Base-by-base conservation (phyloP, 2,329 filamentous ascomycete genomes). In the Tolypocladium cylindrosporum region DNA sequence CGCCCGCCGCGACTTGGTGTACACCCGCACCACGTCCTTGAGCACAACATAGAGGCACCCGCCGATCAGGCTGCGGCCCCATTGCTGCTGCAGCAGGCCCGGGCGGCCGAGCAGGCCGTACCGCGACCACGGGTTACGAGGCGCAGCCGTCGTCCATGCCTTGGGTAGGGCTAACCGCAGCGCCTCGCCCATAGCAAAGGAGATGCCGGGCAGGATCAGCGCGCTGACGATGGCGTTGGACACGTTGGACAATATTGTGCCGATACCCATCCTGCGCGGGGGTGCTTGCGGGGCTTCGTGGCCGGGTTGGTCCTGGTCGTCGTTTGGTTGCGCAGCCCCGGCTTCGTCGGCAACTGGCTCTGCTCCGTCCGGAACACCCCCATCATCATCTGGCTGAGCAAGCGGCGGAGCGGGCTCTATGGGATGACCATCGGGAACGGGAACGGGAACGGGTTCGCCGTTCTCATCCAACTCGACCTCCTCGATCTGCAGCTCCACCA, bases 41-140 rank as follows among this genome's bases (percentile, higher is more conserved):
- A 96, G 72, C 11, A 96, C 86, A 19, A 97, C 86, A 66, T 93
- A 96, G 24, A 96, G 74, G 68, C 90, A 94, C 0, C 94, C 94
- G 1, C 94, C 94, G 1, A 94, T 81, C 3, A 99, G 77, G 66
- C 90, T 97, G 58, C 94, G 81, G 1, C 91, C 94, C 91, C 94
- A 97, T 59, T 87, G 85, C 64, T 89, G 84, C 67, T 94, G 89
- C 39, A 99, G 71, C 34, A 97, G 77, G 0, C 89, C 87, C 0
- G 83, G 82, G 3, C 81, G 76, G 41, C 77, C 61, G 13, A 62
- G 62, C 19, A 60, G 53, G 3, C 62, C 63, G 11, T 63, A 59
- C 3, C 62, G 59, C 37, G 61, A 58, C 63, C 65, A 71, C 14
- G 63, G 58, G 56, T 59, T 66, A 36, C 64, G 60, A 19, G 64